These are phyloP conservation scores for Murraya paniculata DNA, from an alignment of 345 rosid species.

Conservation along the genomic window DNA sequence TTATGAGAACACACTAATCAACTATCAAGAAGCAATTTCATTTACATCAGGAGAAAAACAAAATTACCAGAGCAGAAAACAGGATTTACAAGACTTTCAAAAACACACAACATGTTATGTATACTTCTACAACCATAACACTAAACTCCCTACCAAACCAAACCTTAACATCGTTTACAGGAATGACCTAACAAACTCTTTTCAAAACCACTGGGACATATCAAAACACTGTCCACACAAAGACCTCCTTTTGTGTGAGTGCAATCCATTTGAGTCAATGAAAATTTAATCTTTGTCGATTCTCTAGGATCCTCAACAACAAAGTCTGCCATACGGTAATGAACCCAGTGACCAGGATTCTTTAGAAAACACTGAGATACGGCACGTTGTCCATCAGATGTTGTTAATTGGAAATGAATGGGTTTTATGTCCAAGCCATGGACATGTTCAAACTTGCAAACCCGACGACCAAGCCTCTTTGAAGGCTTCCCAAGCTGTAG, in stretches of 20 bases:
- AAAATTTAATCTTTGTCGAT: slow-evolving; percentile 51
- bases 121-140: no score
- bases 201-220: slow-evolving; percentile 49
- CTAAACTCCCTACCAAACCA: neutral
- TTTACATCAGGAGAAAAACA: neutral
- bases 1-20: no score
- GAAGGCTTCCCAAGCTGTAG: slow-evolving; percentile 63
- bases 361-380: slow-evolving; percentile 48
- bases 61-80: neutral
- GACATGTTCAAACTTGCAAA: slow-evolving; percentile 66
- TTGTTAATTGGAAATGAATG: slow-evolving; percentile 67
- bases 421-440: slow-evolving; percentile 95
- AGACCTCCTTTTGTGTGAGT: slow-evolving; percentile 97
- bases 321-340: slow-evolving; percentile 78
- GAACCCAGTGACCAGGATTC: slow-evolving; percentile 64
- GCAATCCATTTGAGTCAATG: slow-evolving; percentile 85
- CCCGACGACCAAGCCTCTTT: slow-evolving; percentile 68
- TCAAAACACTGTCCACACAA: slow-evolving; percentile 62
- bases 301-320: slow-evolving; percentile 34
- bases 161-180: slow-evolving; percentile 9
- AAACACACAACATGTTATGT: neutral
- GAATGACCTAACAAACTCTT: slow-evolving; percentile 36
- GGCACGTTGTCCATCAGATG: slow-evolving; percentile 66
- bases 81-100: neutral
- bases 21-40: neutral